Conservation (phyloP, 2,329 filamentous ascomycete genomes). For the Scytalidium lignicola region DNA sequence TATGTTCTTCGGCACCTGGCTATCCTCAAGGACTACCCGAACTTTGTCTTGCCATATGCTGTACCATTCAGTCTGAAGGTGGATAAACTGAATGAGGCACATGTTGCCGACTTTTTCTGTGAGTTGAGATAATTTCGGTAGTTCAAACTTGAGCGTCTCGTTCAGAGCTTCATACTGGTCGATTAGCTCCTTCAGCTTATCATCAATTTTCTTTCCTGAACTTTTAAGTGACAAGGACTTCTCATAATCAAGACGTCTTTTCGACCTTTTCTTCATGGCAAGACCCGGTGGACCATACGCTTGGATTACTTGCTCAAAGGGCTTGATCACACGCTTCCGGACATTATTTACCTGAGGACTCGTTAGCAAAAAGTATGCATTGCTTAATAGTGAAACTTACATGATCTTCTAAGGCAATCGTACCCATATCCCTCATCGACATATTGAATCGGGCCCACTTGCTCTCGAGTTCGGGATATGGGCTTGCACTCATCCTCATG, state of each 20-base stretch:
- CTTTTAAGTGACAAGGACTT: slow-evolving; percentile 73
- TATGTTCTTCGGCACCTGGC: slow-evolving; percentile 58
- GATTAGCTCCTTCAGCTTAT: slow-evolving; percentile 75
- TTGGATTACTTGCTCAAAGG: slow-evolving; percentile 72
- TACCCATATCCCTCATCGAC: slow-evolving; percentile 79
- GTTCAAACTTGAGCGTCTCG: slow-evolving; percentile 85
- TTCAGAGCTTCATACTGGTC: slow-evolving; percentile 84
- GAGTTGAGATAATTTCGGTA: slow-evolving; percentile 75
- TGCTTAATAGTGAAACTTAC: slow-evolving; percentile 42
- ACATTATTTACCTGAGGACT: slow-evolving; percentile 53
- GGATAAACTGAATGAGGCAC: slow-evolving; percentile 77
- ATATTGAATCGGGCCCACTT: slow-evolving; percentile 92
- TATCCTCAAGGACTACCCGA: slow-evolving; percentile 64
- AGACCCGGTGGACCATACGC: slow-evolving; percentile 79
- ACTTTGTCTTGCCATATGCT: slow-evolving; percentile 80
- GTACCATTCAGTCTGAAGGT: slow-evolving; percentile 80
- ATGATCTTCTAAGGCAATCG: slow-evolving; percentile 78
- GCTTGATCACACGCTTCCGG: slow-evolving; percentile 77
- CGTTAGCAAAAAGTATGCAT: slow-evolving; percentile 9
- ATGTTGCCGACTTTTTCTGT: slow-evolving; percentile 82
- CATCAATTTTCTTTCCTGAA: slow-evolving; percentile 78
- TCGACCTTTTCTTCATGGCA: slow-evolving; percentile 90
- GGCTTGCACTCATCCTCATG: slow-evolving; percentile 70
- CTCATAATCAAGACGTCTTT: slow-evolving; percentile 85
- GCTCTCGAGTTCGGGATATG: slow-evolving; percentile 79